Base-by-base conservation (phyloP, 257 asterid genomes). In the Perilla frutescens region DNA sequence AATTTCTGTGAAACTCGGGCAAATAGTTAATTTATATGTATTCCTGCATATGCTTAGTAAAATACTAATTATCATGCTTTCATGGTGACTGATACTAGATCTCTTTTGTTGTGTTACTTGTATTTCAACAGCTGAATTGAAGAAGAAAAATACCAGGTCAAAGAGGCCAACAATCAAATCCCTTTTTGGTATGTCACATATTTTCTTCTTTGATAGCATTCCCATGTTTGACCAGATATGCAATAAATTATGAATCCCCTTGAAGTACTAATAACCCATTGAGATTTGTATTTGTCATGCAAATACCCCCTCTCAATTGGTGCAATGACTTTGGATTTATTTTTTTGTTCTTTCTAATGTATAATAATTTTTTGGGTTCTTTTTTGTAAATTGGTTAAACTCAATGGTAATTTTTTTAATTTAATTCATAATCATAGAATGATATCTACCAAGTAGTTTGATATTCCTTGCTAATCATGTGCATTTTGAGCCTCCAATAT, bases 131-230 rank as follows among this genome's bases (percentile, higher is more conserved):
- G 99, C 97, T 81, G 97, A 94, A 83, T 65, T 94, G 73, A 90
- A 91, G 96, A 94, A 94, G 95, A 91, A 91, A 81, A 86, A 20
- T 67, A 79, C 85, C 77, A 90, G 83, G 73, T 64, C 97, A 45
- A 91, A 86, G 88, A 85, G 93, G 83, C 97, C 97, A 49, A 79
- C 97, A 70, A 84, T 94, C 80, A 94, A 91, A 81, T 74, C 96
- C 48, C 90, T 94, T 55, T 94, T 94, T 36, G 99, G 99, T 94
- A 90, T 60, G 91, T 73, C 64, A 11, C 70, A 26, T 36, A 7
- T 56, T 60, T 34, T 37, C 15, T 68, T 62, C 40, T 14, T 47
- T 43, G 34, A 15, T 29, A 34, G 40, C 71, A 45, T 45, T 5
- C 26, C 49, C 54, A 26, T 47, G 59, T 62, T 68, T 45, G 59